Base-by-base conservation (phyloP, 2,329 filamentous ascomycete species). In the Penicillium palitans region DNA sequence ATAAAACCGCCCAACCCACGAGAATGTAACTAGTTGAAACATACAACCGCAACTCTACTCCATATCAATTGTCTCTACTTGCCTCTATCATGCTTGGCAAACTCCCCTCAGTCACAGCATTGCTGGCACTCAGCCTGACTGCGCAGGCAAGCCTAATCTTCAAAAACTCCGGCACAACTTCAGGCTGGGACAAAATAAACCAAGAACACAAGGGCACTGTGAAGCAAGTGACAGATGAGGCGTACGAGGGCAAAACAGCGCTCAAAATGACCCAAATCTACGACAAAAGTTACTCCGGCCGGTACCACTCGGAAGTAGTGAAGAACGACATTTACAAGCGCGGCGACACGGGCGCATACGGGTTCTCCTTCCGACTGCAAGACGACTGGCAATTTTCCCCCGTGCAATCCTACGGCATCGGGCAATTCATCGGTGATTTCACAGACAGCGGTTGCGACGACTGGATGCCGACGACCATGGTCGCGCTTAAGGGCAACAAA, bases 391-490 rank as follows among this genome's bases (percentile, higher is more conserved):
- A 83, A 60, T 81, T 80, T 65, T 63, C 67, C n/a, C 70, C 71
- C 15, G 67, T 69, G 1, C 78, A 81, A 67, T 70, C 68, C 50
- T 83, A 78, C 70, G 80, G 82, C 70, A 67, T 82, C 45, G 79
- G 76, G 0, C 80, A 83, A 69, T 83, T 82, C 72, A 83, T 83
- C 62, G 79, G 79, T 55, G 74, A 82, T 61, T 81, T 81, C 59
- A 68, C 69, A 1, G 74, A 76, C 60, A 71, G 75, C 3, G 70
- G 72, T 47, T 80, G 79, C 62, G 73, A 83, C 59, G 74, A 77
- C 55, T 82, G 71, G 64, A 81, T 82, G 79, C 80, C 80, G 0
- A 74, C 73, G 17, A 77, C 73, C 54, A 81, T 83, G 80, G 59
- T 83, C 41, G 82, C 77, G 76, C 62, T 82, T 53, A 65, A 70